Evolutionary conservation across 176 grass and related monocot genomes (phyloP).

Genomic region (Zoysia japonica): DNA sequence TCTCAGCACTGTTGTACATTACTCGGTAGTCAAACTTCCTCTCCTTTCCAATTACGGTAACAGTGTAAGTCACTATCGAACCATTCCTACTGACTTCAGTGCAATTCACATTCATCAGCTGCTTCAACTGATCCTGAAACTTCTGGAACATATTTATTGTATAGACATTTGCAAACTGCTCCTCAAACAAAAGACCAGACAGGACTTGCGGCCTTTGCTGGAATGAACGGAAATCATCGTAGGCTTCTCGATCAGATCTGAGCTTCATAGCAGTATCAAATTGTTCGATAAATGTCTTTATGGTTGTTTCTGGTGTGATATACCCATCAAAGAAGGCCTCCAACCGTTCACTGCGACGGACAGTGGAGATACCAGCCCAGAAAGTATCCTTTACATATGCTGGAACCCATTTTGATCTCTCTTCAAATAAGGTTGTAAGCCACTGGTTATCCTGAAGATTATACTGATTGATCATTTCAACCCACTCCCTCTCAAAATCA

Average conservation of each 20-base stretch:
- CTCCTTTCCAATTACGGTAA: conserved; percentile 72
- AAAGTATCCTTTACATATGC: conserved; percentile 83
- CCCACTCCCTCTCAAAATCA: conserved; percentile 86
- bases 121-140: conserved; percentile 86
- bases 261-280: conserved; percentile 87
- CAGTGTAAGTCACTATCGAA: conserved; percentile 67
- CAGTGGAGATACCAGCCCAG: conserved; percentile 83
- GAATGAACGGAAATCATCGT: conserved; percentile 90
- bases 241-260: conserved; percentile 77
- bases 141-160: conserved; percentile 92
- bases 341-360: conserved; percentile 70
- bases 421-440: conserved; percentile 73
- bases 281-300: conserved; percentile 81
- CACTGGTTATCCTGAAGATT: conserved; percentile 70
- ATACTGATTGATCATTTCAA: conserved; percentile 77
- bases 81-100: conserved; percentile 66
- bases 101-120: conserved; percentile 75
- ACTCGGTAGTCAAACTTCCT: conserved; percentile 88
- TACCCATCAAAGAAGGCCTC: conserved; percentile 85
- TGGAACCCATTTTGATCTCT: conserved; percentile 78
- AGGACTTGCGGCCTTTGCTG: conserved; percentile 83
- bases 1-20: conserved; percentile 71
- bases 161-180: conserved; percentile 85
- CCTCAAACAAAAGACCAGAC: conserved; percentile 78
- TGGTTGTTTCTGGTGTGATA: conserved; percentile 73